Conservation (phyloP, 345 rosid species). For the Acer yangbiense region DNA sequence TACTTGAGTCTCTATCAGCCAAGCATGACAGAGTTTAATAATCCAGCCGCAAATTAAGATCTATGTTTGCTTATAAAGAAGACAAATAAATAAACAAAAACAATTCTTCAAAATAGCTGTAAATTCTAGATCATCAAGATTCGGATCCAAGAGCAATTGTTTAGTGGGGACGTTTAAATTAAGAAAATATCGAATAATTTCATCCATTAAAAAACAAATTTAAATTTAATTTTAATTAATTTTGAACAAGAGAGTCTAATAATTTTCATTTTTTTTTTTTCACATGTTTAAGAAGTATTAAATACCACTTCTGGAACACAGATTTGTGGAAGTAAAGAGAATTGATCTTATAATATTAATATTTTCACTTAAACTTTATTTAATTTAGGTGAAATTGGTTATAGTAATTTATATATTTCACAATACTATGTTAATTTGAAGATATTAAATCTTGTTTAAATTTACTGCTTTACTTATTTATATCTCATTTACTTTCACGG, state of each 20-base stretch:
- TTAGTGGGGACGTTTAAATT: too few species aligned
- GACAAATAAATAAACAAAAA: not conserved
- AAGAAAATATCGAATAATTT: too few species aligned
- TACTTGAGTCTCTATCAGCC: not conserved
- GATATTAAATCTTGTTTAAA: too few species aligned
- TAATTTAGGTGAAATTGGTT: not conserved
- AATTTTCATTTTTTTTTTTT: too few species aligned
- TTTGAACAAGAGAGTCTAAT: not conserved
- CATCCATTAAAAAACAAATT: too few species aligned
- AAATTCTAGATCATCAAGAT: not conserved
- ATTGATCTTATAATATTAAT: too few species aligned
- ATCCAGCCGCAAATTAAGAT: slow-evolving; percentile 9
- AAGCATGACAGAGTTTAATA: not conserved
- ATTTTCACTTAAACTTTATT: not conserved
- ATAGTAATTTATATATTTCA: not conserved
- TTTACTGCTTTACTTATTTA: too few species aligned
- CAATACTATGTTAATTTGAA: not conserved
- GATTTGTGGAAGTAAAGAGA: too few species aligned
- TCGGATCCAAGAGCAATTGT: too few species aligned
- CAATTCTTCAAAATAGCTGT: not conserved
- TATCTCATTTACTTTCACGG: too few species aligned
- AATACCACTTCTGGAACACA: not conserved
- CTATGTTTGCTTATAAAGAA: not conserved
- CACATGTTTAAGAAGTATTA: not conserved
- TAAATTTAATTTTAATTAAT: too few species aligned